Percentiles rank a stretch among this genome's conserved stretches.
Conservation (phyloP, 495 filamentous ascomycete species). For the Penicillium malachiteum region DNA sequence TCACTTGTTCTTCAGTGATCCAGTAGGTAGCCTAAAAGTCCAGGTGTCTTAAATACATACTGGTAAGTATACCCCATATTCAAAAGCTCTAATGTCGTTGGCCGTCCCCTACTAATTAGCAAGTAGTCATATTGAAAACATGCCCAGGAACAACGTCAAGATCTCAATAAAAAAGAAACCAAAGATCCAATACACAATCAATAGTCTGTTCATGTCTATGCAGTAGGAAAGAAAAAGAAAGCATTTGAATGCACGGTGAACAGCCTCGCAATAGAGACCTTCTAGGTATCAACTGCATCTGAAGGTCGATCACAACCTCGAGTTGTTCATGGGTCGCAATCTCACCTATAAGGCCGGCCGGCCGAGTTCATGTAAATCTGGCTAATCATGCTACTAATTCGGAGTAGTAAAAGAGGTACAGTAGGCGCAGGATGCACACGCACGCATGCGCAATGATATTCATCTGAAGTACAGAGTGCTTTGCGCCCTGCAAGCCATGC, state of each 20-base stretch:
- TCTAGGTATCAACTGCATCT: too few relatives aligned
- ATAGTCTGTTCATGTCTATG: neutral
- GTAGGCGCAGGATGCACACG: neutral
- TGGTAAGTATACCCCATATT: too few relatives aligned
- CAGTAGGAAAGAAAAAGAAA: neutral
- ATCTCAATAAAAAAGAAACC: neutral
- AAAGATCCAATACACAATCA: neutral
- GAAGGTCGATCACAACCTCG: too few relatives aligned
- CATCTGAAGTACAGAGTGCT: neutral
- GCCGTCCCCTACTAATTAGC: too few relatives aligned
- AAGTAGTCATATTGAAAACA: slow-evolving; percentile 7
- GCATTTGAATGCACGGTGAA: too few relatives aligned
- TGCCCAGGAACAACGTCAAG: slow-evolving; percentile 4
- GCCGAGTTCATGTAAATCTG: too few relatives aligned
- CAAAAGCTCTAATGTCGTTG: too few relatives aligned
- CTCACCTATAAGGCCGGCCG: neutral
- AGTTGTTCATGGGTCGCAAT: neutral
- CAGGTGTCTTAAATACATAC: too few relatives aligned
- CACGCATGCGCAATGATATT: neutral
- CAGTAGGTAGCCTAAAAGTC: too few relatives aligned
- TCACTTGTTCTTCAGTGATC: neutral
- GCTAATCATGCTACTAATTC: too few relatives aligned
- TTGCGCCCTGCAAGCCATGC: slow-evolving; percentile 15
- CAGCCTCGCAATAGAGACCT: too few relatives aligned
- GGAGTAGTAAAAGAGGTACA: too few relatives aligned